Base-by-base conservation (phyloP, 2,329 filamentous ascomycete species). In the Xylaria sp. region DNA sequence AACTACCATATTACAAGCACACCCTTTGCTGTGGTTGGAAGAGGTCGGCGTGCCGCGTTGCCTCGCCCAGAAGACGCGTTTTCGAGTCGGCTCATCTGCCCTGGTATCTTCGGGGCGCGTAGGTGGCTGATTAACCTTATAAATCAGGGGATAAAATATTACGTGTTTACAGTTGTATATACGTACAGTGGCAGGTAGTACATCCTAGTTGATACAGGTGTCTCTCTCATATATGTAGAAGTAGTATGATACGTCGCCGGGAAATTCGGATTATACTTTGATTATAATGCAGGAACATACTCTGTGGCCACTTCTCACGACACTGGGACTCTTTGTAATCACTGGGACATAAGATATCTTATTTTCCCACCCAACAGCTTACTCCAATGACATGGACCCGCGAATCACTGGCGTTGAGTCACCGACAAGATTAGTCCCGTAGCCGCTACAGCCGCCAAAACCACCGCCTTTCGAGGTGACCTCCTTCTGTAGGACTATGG, bases 101-200 rank as follows among this genome's bases (percentile, higher is more conserved):
- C 47, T 58, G 53, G 32, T 27, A 55, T 48, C 24, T 48, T 19
- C 2, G 11, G 57, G 30, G 17, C 55, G 34, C 21, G n/a, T 51
- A 19, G 9, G 21, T 61, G 17, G 19, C n/a, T n/a, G n/a, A 58
- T 27, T 4, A 34, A 14, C 51, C 21, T 17, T 48, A n/a, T 24
- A 36, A 21, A 45, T 24, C 42, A 42, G 34, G 51, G 64, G 57
- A 50, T 17, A 55, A n/a, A 50, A 47, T 19, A n/a, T n/a, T 47
- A 19, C 14, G 12, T 47, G 12, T 47, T 4, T 47, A 47, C 5
- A n/a, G 12, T 42, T 14, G 11, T 14, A 17, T 11, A 2, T 42
- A 42, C 14, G 12, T 17, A 36, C 11, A 17, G 12, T 42, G 39
- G 17, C 11, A 17, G 39, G 39, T 14, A 42, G 2, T 5, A 17